Evolutionary conservation across 768 basidiomycete species (phyloP), one percentile per base, ranked within the genome.

Genomic region (Boletus rufocinnamomeus): DNA sequence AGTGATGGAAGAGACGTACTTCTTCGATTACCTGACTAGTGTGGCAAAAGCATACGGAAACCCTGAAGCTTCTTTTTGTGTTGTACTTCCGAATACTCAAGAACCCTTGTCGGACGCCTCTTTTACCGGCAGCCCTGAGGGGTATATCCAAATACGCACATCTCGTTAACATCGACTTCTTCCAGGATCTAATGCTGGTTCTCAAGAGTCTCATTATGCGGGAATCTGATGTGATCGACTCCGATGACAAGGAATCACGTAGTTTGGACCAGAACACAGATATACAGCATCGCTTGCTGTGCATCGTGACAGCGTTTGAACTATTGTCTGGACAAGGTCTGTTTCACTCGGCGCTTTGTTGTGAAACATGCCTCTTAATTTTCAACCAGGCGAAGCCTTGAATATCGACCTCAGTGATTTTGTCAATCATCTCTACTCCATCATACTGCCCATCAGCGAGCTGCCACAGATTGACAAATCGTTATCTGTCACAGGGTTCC

Each of bases 131-230:
- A 34, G 95, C 95, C 44, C 80, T 99, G 62, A 87, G 89, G 67
- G 97, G 97, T 60, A 90, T 98, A 66, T 87, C 95, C 3, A 88
- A 86, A 76, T 98, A 93, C 69, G 89, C 96, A 1, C 97, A 98
- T 71, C 84, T 98, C 57, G 94, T 99, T 72, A 99, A 97, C 74
- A 84, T 98, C 65, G 95, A 99, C 72, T 98, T 99, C 77, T 99
- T 98, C 84, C 88, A 89, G 68, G 97, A 99, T 75, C 80, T 99
- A 48, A 82, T 99, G 79, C 80, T 84, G 54, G 92, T 95, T 6
- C 79, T 99, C 35, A 91, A 91, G 75, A 81, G 81, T 57, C 82
- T 95, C 57, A 84, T 95, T 66, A 68, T 77, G 52, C 84, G 84
- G 60, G 78, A 81, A 43, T 60, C 62, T 44, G 77, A 78, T 47